Evolutionary conservation across 208 protist genomes (phyloP), one percentile per base, ranked within the genome.

Genomic region (Leishmania gerbilli): DNA sequence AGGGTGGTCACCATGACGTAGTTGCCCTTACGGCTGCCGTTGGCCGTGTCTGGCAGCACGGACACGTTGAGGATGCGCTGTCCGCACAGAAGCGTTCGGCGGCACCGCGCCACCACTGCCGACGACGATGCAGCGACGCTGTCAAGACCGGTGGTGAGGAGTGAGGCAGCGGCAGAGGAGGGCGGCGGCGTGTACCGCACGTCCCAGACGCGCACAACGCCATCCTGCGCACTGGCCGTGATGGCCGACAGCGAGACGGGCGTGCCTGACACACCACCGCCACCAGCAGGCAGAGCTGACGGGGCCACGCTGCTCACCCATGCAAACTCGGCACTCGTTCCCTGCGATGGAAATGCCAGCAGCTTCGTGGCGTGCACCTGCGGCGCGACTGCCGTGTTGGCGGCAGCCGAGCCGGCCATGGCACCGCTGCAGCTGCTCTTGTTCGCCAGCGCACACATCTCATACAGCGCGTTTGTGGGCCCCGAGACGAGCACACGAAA

Each of bases 191-290:
- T 17, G 77, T 85, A 71, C 27, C 75, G 51, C 51, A 95, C 84
- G 65, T 97, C 93, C 93, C 93, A 97, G 69, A 97, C 78, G 24
- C 91, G 90, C 42, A 95, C 84, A 37, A 91, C 86, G 7, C 92
- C 92, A 45, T 95, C 92, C 78, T 95, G 88, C 31, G 89, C 90
- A 40, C 85, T 91, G 21, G 92, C 89, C 19, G 93, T 97, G 34
- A 97, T 77, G 13, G 89, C 91, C 2, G 88, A 80, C 74, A 85
- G 84, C 15, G 71, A 69, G 21, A 65, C 71, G 0, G 45, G 40
- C 49, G 51, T 47, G 56, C 6, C 64, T 9, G 74, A 21, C n/a
- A 37, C 34, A n/a, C 15, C 71, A 47, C 58, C 60, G 27, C 60
- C 55, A 8, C 71, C 65, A 27, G 27, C 55, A 19, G 56, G 67